Base-by-base conservation (phyloP, 306 rosid species). In the Myrica gale region DNA sequence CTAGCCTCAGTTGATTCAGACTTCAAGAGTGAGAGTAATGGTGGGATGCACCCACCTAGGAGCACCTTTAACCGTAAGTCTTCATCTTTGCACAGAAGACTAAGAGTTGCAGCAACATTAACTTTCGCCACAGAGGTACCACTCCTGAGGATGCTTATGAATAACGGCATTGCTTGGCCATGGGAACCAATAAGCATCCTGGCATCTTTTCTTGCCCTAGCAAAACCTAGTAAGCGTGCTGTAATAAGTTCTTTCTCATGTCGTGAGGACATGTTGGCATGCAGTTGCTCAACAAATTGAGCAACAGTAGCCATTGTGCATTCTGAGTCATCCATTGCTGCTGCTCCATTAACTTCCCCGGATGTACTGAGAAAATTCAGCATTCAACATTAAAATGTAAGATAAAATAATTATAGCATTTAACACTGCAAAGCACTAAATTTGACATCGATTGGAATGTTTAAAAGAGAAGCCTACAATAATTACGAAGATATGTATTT, bases 121-220 rank as follows among this genome's bases (percentile, higher is more conserved):
- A 92, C 92, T 89, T 90, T 95, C 61, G 98, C 98, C 37, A 42
- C 80, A 67, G 86, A 79, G 68, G 96, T 89, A 82, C 98, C 96
- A 79, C 77, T 87, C 83, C 98, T 85, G 79, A 95, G 98, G 81
- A 92, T 87, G 87, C 83, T 95, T 82, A 92, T 88, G 88, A 95
- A 92, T 88, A 95, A 89, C 52, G 97, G 97, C 97, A 95, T 95
- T 66, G 97, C 98, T 82, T 92, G 98, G 82, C 97, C 89, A 89
- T 92, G 97, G 77, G 93, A 92, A 81, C 98, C 96, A 51, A 95
- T 92, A 74, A 95, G 79, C 58, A 69, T 74, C 85, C 97, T 88
- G 4, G 89, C 93, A 85, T 92, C 97, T 89, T 90, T 95, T 82
- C 88, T 88, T 80, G 84, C 79, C 81, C 73, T 85, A 63, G 96